Percentiles rank a stretch among this genome's conserved stretches.
phyloP scores from a whole-genome alignment of 2,329 filamentous ascomycete genomes.

The Furcasterigmium sp. region DNA sequence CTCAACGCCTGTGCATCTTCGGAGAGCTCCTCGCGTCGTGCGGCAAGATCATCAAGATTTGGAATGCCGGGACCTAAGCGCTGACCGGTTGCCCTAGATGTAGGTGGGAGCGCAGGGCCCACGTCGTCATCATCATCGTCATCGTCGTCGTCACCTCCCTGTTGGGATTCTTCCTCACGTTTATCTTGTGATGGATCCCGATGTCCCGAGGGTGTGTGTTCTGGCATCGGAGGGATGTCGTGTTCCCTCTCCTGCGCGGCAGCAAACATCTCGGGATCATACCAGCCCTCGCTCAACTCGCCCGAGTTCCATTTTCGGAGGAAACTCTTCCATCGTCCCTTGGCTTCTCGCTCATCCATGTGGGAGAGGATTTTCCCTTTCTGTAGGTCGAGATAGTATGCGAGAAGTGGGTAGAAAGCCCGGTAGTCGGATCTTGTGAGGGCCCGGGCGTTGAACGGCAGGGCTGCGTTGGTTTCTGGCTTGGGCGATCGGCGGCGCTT shows the following conservation, averaged over 20 bases:
- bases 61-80: slow-evolving; percentile 59
- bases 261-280: slow-evolving; percentile 68
- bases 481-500: slow-evolving; percentile 7
- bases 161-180: slow-evolving; percentile 11
- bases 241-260: slow-evolving; percentile 24
- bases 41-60: slow-evolving; percentile 65
- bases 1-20: slow-evolving; percentile 47
- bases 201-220: not conserved
- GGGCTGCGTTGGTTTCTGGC: slow-evolving; percentile 17
- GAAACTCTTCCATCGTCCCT: slow-evolving; percentile 92
- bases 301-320: slow-evolving; percentile 85
- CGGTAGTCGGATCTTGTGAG: slow-evolving; percentile 66
- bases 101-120: slow-evolving; percentile 35
- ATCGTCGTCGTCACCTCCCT: slow-evolving; percentile 26
- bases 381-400: slow-evolving; percentile 82
- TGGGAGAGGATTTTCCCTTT: slow-evolving; percentile 67
- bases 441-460: slow-evolving; percentile 62
- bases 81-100: slow-evolving; percentile 16
- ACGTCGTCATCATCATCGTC: slow-evolving; percentile 58
- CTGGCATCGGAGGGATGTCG: slow-evolving; percentile 1
- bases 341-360: slow-evolving; percentile 69
- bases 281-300: slow-evolving; percentile 88
- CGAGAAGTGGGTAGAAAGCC: slow-evolving; percentile 66
- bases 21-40: slow-evolving; percentile 44
- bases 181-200: slow-evolving; percentile 1